phyloP scores from a whole-genome alignment of 352 stramenopile genomes.

The Phytophthora europaea region DNA sequence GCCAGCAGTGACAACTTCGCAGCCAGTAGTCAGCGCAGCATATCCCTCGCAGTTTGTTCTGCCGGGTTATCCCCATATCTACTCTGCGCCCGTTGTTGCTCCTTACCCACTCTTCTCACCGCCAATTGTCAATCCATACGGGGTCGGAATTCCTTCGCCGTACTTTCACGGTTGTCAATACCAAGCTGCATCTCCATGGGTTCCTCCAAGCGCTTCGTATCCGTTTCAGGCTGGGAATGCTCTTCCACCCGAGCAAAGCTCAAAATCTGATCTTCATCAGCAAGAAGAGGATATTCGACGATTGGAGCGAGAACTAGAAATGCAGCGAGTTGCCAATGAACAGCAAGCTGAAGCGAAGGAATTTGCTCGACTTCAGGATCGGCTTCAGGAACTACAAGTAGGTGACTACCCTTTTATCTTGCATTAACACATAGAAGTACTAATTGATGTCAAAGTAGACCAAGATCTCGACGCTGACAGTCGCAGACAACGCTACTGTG shows the following conservation, averaged over 20 bases:
- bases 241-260: constrained; percentile 7
- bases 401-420: constrained; percentile 5
- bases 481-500: constrained; percentile 7
- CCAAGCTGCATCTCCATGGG: constrained; percentile 15
- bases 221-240: constrained; percentile 7
- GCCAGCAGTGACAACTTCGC: neutral
- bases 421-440: constrained; percentile 7
- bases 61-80: constrained; percentile 11
- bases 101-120: constrained; percentile 18
- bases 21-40: neutral
- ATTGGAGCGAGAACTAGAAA: constrained; percentile 41
- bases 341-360: constrained; percentile 36
- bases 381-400: constrained; percentile 39
- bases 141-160: constrained; percentile 22
- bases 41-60: constrained; percentile 11
- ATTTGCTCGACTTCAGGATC: constrained; percentile 33
- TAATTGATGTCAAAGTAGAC: constrained; percentile 42
- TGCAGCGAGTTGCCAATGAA: constrained; percentile 20
- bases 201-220: constrained; percentile 8
- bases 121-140: constrained; percentile 23
- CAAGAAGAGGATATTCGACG: constrained; percentile 38
- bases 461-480: constrained; percentile 36
- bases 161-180: constrained; percentile 25
- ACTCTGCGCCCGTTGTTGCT: neutral
- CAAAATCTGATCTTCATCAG: constrained; percentile 17